phyloP scores from a whole-genome alignment of 495 filamentous ascomycete genomes.

The Xylona heveae region DNA sequence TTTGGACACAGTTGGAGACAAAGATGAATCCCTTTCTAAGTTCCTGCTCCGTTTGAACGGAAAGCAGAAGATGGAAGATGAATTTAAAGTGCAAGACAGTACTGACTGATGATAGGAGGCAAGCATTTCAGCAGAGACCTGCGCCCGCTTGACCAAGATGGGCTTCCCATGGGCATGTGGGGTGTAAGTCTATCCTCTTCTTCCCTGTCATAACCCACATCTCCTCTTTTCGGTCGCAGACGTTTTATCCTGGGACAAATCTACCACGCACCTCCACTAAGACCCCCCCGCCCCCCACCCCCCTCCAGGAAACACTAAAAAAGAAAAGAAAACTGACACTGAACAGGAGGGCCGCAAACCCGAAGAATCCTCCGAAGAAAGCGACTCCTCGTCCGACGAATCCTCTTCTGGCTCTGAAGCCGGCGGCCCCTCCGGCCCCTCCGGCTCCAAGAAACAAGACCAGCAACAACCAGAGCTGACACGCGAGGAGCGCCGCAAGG shows the following conservation, averaged over 20 bases:
- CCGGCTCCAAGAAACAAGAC: too few species aligned
- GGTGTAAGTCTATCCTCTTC: constrained; percentile 24
- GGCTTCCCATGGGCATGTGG: constrained; percentile 61
- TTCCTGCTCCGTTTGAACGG: too few species aligned
- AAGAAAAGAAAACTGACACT: constrained; percentile 20
- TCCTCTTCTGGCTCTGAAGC: constrained; percentile 21
- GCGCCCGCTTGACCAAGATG: constrained; percentile 66
- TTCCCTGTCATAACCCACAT: not conserved
- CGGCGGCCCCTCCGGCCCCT: constrained; percentile 10
- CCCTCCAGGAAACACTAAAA: constrained; percentile 16
- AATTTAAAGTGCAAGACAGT: too few species aligned
- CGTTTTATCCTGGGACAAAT: not conserved
- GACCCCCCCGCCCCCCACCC: constrained; percentile 26
- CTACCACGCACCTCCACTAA: constrained; percentile 11
- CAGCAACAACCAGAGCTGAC: constrained; percentile 39
- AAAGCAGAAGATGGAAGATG: too few species aligned
- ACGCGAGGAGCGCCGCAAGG: constrained; percentile 71
- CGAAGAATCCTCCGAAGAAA: constrained; percentile 19
- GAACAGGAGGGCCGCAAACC: constrained; percentile 21
- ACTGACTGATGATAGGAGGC: constrained; percentile 41
- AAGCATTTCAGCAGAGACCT: constrained; percentile 88
- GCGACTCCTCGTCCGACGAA: constrained; percentile 14
- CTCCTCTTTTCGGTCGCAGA: not conserved
- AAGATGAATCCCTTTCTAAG: too few species aligned
- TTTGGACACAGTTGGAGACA: too few species aligned